phyloP scores from a whole-genome alignment of 1,284 basidiomycete species.

The Ustilago esculenta region DNA sequence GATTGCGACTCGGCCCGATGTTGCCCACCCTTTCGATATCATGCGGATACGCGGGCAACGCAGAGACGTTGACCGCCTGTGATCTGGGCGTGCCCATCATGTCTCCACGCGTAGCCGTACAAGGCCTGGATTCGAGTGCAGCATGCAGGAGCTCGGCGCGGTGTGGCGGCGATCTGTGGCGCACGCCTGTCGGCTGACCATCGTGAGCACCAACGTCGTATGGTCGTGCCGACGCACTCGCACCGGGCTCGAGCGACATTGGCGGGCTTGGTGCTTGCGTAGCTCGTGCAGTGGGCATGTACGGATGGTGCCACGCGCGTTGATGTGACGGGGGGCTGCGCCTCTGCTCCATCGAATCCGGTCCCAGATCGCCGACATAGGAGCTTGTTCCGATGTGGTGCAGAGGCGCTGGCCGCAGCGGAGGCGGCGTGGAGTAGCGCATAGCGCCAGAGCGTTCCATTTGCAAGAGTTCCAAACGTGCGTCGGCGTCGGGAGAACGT shows the following conservation, averaged over 20 bases:
- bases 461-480: background rate
- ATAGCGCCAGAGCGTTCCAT: slow-evolving; percentile 22
- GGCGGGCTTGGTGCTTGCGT: slow-evolving; percentile 25
- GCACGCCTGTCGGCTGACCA: background rate
- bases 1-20: slow-evolving; percentile 36
- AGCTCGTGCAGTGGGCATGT: slow-evolving; percentile 15
- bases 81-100: background rate
- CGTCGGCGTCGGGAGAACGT: background rate
- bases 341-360: slow-evolving; percentile 18
- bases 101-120: slow-evolving; percentile 21
- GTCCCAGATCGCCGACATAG: slow-evolving; percentile 1
- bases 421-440: slow-evolving; percentile 24
- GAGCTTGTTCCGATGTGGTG: background rate
- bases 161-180: slow-evolving; percentile 18
- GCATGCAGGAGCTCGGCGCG: slow-evolving; percentile 20
- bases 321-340: slow-evolving; percentile 35
- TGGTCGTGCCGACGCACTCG: slow-evolving; percentile 8
- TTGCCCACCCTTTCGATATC: slow-evolving; percentile 21
- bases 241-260: slow-evolving; percentile 5
- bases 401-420: slow-evolving; percentile 2
- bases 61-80: slow-evolving; percentile 29
- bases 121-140: slow-evolving; percentile 6
- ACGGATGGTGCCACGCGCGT: slow-evolving; percentile 47
- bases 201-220: slow-evolving; percentile 13
- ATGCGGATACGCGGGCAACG: slow-evolving; percentile 12